Base-by-base conservation (phyloP, 192 early-diverging fungal species). In the Coemansia erecta region DNA sequence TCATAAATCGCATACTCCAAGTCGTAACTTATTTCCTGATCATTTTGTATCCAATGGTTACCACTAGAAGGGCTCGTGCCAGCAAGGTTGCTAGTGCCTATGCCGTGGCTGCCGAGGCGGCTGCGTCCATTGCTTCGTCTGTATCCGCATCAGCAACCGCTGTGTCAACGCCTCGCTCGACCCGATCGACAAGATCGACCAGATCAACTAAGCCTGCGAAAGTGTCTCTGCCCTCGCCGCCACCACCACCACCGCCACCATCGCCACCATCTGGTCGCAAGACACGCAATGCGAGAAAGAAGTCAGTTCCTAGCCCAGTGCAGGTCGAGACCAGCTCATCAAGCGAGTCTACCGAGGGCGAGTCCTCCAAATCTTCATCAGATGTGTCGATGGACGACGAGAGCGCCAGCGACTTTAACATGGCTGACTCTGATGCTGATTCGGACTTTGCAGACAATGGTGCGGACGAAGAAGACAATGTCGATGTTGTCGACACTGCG, bases 151-250 rank as follows among this genome's bases (percentile, higher is more conserved):
- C 41, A n/a, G 19, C 41, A n/a, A 62, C 60, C 5, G 60, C 60
- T 17, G 60, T 62, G 51, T 49, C 60, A 22, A 62, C 60, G 19
- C 60, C 60, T 0, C 12, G 21, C 39, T 12, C 41, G 50, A 49
- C 6, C 3, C 18, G 24, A 15, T 24, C 47, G 2, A 31, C 28
- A 31, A 13, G 12, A 43, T 13, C 42, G 42, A n/a, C 42, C 42
- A 43, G 17, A 3, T 43, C 42, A 17, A 43, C 3, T 8, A 45
- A 45, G 17, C n/a, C 43, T 21, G 43, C 15, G 8, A 18, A n/a
- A n/a, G 43, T 6, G 35, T 3, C 35, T 10, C 8, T 9, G 2
- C 8, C 26, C 2, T 26, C 26, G 26, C 4, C 26, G 1, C 13
- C 7, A 42, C 41, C 41, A 8, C n/a, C 43, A 14, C 11, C 43